Percentiles rank a stretch among this genome's conserved stretches.
Conservation (phyloP, 2,329 filamentous ascomycete genomes). For the Hypoxylon sp. region DNA sequence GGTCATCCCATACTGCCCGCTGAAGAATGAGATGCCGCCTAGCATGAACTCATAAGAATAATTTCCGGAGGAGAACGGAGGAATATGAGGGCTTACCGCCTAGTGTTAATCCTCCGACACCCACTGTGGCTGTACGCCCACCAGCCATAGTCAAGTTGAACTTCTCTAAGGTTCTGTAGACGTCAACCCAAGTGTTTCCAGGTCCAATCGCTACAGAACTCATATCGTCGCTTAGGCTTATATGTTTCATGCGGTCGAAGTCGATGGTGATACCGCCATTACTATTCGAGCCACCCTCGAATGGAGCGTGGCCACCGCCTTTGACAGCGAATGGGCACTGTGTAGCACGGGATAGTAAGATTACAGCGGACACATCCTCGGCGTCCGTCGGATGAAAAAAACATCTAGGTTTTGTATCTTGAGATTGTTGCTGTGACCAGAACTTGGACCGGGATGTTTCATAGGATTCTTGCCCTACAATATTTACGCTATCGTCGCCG, state of each 20-base stretch:
- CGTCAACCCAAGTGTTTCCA: slow-evolving; percentile 58
- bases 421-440: slow-evolving; percentile 39
- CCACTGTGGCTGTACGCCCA: slow-evolving; percentile 57
- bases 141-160: slow-evolving; percentile 56
- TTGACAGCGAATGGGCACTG: slow-evolving; percentile 55
- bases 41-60: slow-evolving; percentile 5
- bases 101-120: slow-evolving; percentile 58
- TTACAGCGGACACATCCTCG: slow-evolving; percentile 49
- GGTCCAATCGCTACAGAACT: slow-evolving; percentile 55
- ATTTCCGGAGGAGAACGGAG: neutral
- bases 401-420: slow-evolving; percentile 39
- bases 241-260: slow-evolving; percentile 46
- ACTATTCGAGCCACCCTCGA: slow-evolving; percentile 50
- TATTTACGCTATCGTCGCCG: slow-evolving; percentile 26
- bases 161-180: slow-evolving; percentile 56
- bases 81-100: slow-evolving; percentile 46
- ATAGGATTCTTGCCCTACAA: slow-evolving; percentile 33
- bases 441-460: slow-evolving; percentile 22
- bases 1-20: slow-evolving; percentile 51
- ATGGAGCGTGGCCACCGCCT: slow-evolving; percentile 55
- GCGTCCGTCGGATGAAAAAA: slow-evolving; percentile 49
- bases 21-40: slow-evolving; percentile 55
- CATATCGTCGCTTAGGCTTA: slow-evolving; percentile 47
- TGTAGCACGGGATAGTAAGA: slow-evolving; percentile 49
- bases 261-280: slow-evolving; percentile 53